Percentiles rank a stretch among this genome's conserved stretches.
Evolutionary conservation across 1,139 yeast genomes (phyloP).

Genomic region (Yamadazyma blattariae): DNA sequence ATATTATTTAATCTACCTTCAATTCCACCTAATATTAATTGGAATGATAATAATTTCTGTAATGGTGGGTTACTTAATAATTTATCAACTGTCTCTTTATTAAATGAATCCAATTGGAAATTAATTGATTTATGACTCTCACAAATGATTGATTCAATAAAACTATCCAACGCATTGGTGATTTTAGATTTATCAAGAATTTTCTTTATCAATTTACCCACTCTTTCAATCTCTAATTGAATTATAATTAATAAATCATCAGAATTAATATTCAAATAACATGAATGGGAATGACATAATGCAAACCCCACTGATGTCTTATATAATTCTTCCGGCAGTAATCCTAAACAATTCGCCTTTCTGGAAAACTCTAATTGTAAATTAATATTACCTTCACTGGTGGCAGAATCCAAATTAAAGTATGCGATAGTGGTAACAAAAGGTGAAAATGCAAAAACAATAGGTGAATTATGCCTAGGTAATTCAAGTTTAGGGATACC

Average conservation of each 20-base stretch:
- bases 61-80: conserved; percentile 70
- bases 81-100: conserved; percentile 68
- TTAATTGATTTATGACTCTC: conserved; percentile 71
- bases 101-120: conserved; percentile 60
- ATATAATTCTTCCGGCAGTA: conserved; percentile 30
- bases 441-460: conserved; percentile 51
- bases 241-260: conserved; percentile 66
- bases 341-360: conserved; percentile 16
- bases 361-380: conserved; percentile 31
- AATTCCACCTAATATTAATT: conserved; percentile 62
- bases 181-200: conserved; percentile 14
- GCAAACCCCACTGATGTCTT: conserved; percentile 61
- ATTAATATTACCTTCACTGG: conserved; percentile 15
- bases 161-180: conserved; percentile 24
- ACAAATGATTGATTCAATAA: conserved; percentile 46
- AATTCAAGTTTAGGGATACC: conserved; percentile 31
- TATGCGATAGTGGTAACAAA: conserved; percentile 51
- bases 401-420: conserved; percentile 22
- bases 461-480: conserved; percentile 23
- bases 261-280: conserved; percentile 59
- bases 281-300: conserved; percentile 61
- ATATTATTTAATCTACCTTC: conserved; percentile 38
- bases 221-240: conserved; percentile 40
- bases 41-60: conserved; percentile 63
- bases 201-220: conserved; percentile 15